phyloP scores from a whole-genome alignment of 345 rosid species.

The Ailanthus altissimus region DNA sequence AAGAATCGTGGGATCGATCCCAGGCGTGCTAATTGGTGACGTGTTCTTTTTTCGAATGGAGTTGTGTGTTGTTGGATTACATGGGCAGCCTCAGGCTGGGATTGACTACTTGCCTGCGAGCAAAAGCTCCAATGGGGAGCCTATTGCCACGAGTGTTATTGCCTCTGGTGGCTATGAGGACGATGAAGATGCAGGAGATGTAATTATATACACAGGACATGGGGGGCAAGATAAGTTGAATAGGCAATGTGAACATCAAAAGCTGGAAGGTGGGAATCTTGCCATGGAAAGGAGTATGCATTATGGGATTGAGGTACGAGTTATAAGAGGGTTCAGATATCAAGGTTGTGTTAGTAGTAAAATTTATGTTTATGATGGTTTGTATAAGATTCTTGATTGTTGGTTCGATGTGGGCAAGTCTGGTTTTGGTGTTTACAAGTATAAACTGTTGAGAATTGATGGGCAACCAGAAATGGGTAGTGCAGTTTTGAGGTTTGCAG shows the following conservation, averaged over 20 bases:
- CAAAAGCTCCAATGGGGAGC: constrained; percentile 75
- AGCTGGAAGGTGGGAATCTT: constrained; percentile 84
- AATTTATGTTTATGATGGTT: constrained; percentile 86
- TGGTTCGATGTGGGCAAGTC: constrained; percentile 95
- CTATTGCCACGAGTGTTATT: constrained; percentile 83
- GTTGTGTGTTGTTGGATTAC: constrained; percentile 75
- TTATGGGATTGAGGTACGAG: constrained; percentile 80
- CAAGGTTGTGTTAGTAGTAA: constrained; percentile 48
- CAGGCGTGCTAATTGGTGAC: constrained; percentile 79
- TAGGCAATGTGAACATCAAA: constrained; percentile 70
- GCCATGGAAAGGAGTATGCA: constrained; percentile 84
- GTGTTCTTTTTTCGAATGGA: constrained; percentile 82
- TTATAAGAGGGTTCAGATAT: constrained; percentile 72
- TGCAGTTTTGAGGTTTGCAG: constrained; percentile 60
- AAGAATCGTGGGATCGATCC: constrained; percentile 81
- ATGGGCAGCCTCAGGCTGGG: constrained; percentile 86
- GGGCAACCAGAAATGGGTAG: constrained; percentile 93
- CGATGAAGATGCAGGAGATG: constrained; percentile 75
- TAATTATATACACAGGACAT: constrained; percentile 74
- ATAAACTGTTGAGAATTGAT: constrained; percentile 62
- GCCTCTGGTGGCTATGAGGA: constrained; percentile 93
- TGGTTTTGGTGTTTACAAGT: constrained; percentile 89
- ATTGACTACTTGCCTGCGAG: constrained; percentile 69
- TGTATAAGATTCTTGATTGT: constrained; percentile 74
- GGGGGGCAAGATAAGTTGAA: constrained; percentile 81